Conservation (phyloP, 331 rosid species). For the Malus hybrid region DNA sequence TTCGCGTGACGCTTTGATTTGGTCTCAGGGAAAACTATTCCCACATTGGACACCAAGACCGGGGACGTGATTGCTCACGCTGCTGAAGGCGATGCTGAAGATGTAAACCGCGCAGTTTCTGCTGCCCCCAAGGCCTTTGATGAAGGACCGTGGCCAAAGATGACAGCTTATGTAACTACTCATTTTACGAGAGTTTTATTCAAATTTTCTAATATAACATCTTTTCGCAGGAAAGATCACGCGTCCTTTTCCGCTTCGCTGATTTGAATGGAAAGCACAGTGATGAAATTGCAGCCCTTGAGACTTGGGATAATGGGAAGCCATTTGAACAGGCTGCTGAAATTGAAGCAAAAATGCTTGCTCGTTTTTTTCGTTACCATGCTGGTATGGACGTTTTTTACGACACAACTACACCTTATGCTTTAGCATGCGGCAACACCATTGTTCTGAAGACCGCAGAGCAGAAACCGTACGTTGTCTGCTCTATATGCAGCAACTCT, state of each 20-base stretch:
- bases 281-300: constrained; percentile 75
- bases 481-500: constrained; percentile 52
- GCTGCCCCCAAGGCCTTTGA: constrained; percentile 88
- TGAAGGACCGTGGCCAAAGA: constrained; percentile 87
- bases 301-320: constrained; percentile 94
- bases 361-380: constrained; percentile 65
- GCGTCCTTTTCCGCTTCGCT: constrained; percentile 61
- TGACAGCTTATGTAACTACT: constrained; percentile 72
- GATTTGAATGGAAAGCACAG: constrained; percentile 66
- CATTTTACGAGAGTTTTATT: neutral
- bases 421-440: constrained; percentile 66
- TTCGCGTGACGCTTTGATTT: constrained; percentile 4
- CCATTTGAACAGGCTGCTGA: constrained; percentile 71
- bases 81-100: constrained; percentile 79
- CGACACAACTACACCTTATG: neutral
- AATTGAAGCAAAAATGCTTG: constrained; percentile 62
- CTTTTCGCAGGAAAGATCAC: constrained; percentile 55
- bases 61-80: constrained; percentile 76
- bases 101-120: constrained; percentile 65
- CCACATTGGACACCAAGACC: constrained; percentile 72
- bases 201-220: neutral
- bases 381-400: constrained; percentile 45
- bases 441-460: constrained; percentile 69
- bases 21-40: constrained; percentile 62
- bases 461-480: constrained; percentile 60